These are phyloP conservation scores for Diaporthe vaccinii DNA, from an alignment of 2,329 filamentous ascomycete genomes.

Conservation along the genomic window DNA sequence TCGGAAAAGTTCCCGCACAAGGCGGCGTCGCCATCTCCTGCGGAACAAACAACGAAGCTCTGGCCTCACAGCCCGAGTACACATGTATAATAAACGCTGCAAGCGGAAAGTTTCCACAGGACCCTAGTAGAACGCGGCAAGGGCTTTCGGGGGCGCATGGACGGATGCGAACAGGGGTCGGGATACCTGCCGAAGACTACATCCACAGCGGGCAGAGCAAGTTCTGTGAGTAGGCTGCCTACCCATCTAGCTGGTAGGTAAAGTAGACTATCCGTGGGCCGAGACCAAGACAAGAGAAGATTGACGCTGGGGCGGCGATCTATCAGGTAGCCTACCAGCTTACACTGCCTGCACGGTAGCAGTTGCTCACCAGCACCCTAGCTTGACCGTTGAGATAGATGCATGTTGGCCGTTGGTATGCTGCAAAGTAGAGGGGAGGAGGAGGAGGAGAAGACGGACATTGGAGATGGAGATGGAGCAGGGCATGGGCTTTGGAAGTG, in stretches of 20 bases:
- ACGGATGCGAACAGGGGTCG: conserved; percentile 1
- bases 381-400: not conserved
- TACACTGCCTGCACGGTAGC: not conserved
- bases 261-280: not conserved
- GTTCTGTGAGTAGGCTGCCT: not conserved
- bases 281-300: conserved; percentile 5
- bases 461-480: conserved; percentile 8
- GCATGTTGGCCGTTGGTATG: not conserved
- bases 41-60: not conserved
- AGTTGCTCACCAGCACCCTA: not conserved
- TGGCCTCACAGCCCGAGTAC: not conserved
- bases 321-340: conserved; percentile 12
- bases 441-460: too few relatives aligned
- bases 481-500: not conserved
- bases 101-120: conserved; percentile 4
- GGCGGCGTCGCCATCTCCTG: not conserved
- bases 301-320: conserved; percentile 7
- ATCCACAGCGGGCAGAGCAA: not conserved
- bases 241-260: too few relatives aligned
- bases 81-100: not conserved
- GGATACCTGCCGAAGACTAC: not conserved
- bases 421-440: not conserved
- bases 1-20: not conserved
- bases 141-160: not conserved
- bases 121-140: not conserved